These are phyloP conservation scores for Kwoniella heveanensis DNA, from an alignment of 768 basidiomycete species.

Conservation along the genomic window DNA sequence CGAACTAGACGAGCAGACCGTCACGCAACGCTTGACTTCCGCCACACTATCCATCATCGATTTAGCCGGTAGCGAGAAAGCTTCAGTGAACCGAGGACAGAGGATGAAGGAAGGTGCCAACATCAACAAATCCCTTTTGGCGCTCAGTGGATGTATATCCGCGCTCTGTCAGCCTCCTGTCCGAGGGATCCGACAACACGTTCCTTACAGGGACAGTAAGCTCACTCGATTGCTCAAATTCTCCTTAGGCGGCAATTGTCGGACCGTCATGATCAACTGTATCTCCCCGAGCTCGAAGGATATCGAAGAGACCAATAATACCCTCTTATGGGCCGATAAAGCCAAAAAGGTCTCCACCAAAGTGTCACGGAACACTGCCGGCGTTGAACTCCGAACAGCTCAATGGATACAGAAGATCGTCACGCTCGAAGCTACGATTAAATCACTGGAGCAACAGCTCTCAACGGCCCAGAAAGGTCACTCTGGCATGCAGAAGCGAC, in stretches of 20 bases:
- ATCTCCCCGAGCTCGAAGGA: conserved; percentile 91
- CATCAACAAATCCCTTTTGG: conserved; percentile 97
- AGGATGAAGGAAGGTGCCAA: conserved; percentile 98
- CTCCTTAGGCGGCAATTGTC: conserved; percentile 97
- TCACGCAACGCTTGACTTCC: conserved; percentile 56
- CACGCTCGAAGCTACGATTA: conserved; percentile 81
- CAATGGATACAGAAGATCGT: conserved; percentile 88
- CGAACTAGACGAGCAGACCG: conserved; percentile 74
- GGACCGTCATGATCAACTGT: conserved; percentile 99
- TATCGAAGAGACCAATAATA: conserved; percentile 98
- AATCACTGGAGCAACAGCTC: conserved; percentile 67
- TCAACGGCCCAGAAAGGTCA: conserved; percentile 24
- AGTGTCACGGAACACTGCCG: conserved; percentile 90
- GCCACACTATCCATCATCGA: conserved; percentile 97
- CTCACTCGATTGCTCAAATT: conserved; percentile 96
- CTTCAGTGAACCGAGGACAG: conserved; percentile 96
- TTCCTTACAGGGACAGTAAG: conserved; percentile 98
- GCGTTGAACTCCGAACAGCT: conserved; percentile 90
- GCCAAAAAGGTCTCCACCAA: conserved; percentile 99
- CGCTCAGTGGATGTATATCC: conserved; percentile 97
- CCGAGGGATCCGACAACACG: conserved; percentile 74
- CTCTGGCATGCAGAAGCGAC: conserved; percentile 28
- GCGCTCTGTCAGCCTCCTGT: conserved; percentile 82
- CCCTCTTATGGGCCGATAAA: conserved; percentile 93
- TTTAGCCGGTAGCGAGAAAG: conserved; percentile 94